phyloP scores from a whole-genome alignment of 257 asterid genomes.

The Voacanga thouarsii region DNA sequence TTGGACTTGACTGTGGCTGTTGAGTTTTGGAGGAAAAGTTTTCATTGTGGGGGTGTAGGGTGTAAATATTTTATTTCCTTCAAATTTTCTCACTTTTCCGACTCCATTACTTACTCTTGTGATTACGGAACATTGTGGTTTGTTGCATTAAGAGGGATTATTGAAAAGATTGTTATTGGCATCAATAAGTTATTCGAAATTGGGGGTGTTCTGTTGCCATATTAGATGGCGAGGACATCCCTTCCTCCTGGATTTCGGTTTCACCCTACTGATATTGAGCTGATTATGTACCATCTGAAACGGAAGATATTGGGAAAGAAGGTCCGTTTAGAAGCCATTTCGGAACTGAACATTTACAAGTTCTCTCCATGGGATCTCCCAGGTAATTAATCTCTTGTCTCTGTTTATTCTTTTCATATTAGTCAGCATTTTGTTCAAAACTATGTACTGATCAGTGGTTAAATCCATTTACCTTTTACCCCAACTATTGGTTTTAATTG shows the following conservation, averaged over 20 bases:
- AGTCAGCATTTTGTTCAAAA: background rate
- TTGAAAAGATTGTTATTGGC: constrained; percentile 12
- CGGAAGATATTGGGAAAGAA: constrained; percentile 65
- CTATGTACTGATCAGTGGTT: background rate
- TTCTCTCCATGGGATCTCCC: constrained; percentile 94
- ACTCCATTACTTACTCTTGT: background rate
- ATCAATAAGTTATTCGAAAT: constrained; percentile 18
- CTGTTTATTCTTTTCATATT: constrained; percentile 2
- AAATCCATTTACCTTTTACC: background rate
- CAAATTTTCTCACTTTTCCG: background rate
- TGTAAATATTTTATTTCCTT: constrained; percentile 13
- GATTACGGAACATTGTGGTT: constrained; percentile 2
- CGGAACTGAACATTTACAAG: constrained; percentile 75
- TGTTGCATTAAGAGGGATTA: constrained; percentile 10
- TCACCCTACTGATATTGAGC: constrained; percentile 83
- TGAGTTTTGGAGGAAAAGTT: constrained; percentile 19
- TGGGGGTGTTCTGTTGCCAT: constrained; percentile 16
- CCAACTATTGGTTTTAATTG: background rate
- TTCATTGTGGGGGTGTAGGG: constrained; percentile 20
- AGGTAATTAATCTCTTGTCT: constrained; percentile 36
- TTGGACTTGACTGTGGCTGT: constrained; percentile 66
- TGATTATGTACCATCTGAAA: constrained; percentile 74
- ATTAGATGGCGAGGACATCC: constrained; percentile 33
- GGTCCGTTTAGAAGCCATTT: constrained; percentile 56
- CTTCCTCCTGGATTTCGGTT: constrained; percentile 91